Base-by-base conservation (phyloP, 1,139 yeast genomes). In the Candida sojae region DNA sequence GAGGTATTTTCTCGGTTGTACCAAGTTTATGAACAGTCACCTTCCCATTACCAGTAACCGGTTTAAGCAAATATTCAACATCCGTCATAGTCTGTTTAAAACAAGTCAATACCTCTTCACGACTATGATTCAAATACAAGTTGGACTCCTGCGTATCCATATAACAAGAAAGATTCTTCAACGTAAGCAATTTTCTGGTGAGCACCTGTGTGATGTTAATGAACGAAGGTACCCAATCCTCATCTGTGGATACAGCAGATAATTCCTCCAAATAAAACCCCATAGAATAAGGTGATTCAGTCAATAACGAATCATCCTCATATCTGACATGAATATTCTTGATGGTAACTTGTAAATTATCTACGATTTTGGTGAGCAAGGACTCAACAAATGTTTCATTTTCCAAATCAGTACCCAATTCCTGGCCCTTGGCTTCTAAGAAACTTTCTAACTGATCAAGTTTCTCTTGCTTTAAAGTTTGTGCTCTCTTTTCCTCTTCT, bases 331-430 rank as follows among this genome's bases (percentile, higher is more conserved):
- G 99, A 51, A 95, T 93, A 60, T 90, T 90, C 59, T 86, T 88
- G 53, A 95, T 89, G 0, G 96, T 89, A n/a, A 95, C 80, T 63
- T 95, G 99, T 48, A 95, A 71, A 59, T 95, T 95, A 65, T 95
- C 99, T 36, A 93, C 86, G 55, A 93, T 86, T 64, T 93, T 93
- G 1, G 97, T 88, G 4, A 91, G 79, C 53, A 95, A 73, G 39
- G 93, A 85, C 57, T 92, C 97, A 4, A 96, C 86, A 63, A 93
- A 93, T 34, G 90, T 77, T 62, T 89, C 95, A 61, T 85, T 86
- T 4, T 67, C 64, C 9, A 69, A 56, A 42, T 81, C 80, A 36
- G 77, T 79, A 21, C 79, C 71, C 17, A 74, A 53, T 21, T 60
- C 60, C 43, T 67, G 70, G 33, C 72, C 63, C 42, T 73, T 69